These are phyloP conservation scores for Erysimum cheiranthoides DNA, from an alignment of 345 rosid species.

Conservation along the genomic window DNA sequence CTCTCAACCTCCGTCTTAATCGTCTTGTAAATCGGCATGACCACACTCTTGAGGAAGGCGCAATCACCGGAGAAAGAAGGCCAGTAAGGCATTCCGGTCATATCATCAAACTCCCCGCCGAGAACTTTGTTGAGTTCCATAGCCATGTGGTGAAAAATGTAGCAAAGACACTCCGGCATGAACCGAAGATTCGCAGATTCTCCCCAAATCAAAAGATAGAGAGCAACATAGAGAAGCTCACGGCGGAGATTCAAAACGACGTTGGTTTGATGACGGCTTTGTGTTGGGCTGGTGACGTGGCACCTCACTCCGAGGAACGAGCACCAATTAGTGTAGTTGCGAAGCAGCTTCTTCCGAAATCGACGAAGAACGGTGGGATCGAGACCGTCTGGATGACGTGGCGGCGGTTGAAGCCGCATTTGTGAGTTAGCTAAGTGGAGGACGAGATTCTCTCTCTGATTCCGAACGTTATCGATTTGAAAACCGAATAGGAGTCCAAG, in stretches of 20 bases:
- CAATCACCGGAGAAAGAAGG: conserved; percentile 83
- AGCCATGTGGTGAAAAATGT: conserved; percentile 89
- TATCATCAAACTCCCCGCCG: conserved; percentile 82
- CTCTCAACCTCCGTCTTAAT: conserved; percentile 79
- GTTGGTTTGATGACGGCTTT: conserved; percentile 41
- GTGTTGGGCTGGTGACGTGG: conserved; percentile 47
- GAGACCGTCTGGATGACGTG: conserved; percentile 57
- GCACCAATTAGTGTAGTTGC: conserved; percentile 81
- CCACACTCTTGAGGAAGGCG: conserved; percentile 70
- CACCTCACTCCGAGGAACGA: conserved; percentile 59
- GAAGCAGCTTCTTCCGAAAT: conserved; percentile 65
- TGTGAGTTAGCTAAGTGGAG: conserved; percentile 88
- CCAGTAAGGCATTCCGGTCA: conserved; percentile 84
- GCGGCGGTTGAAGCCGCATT: conserved; percentile 73
- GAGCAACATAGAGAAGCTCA: conserved; percentile 72
- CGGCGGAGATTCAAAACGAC: conserved; percentile 53
- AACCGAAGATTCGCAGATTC: conserved; percentile 88
- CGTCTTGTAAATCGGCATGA: conserved; percentile 83
- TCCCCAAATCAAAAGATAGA: conserved; percentile 87
- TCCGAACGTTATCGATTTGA: conserved; percentile 73
- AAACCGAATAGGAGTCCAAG: conserved; percentile 70
- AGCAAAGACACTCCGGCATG: conserved; percentile 89
- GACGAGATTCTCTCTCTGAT: conserved; percentile 89
- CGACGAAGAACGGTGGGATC: conserved; percentile 64
- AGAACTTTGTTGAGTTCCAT: conserved; percentile 87